Percentiles rank a stretch among this genome's conserved stretches.
These are phyloP conservation scores for Quercus rubra DNA, from an alignment of 306 rosid species.

Conservation along the genomic window DNA sequence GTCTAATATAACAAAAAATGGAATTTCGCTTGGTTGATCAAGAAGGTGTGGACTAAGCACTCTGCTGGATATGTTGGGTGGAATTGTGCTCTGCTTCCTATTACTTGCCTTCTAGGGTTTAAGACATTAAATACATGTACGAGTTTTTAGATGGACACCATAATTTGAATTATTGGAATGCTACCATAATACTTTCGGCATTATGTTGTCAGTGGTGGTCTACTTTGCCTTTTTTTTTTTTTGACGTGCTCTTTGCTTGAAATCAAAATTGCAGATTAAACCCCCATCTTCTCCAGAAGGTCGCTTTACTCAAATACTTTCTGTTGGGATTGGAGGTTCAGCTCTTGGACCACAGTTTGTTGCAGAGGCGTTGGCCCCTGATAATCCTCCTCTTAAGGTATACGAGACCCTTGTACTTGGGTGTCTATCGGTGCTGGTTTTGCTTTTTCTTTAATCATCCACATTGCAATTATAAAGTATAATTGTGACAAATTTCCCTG, in stretches of 20 bases:
- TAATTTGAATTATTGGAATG: not conserved
- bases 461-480: not conserved
- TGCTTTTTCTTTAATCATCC: slow-evolving; percentile 1
- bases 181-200: not conserved
- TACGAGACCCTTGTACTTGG: not conserved
- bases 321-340: slow-evolving; percentile 97
- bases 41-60: not conserved
- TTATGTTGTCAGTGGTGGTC: not conserved
- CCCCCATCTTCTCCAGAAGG: slow-evolving; percentile 72
- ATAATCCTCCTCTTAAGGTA: slow-evolving; percentile 97
- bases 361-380: slow-evolving; percentile 98
- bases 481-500: not conserved
- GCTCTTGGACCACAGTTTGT: slow-evolving; percentile 99
- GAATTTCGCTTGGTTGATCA: not conserved
- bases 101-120: not conserved
- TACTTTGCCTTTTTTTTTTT: slow-evolving; percentile 9
- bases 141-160: not conserved
- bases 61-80: not conserved
- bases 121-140: not conserved
- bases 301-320: slow-evolving; percentile 80
- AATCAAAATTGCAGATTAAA: slow-evolving; percentile 61
- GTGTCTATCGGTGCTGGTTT: not conserved
- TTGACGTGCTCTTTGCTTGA: not conserved
- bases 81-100: not conserved
- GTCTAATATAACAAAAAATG: not conserved